Conservation (phyloP, 129 eudicot genomes). For the Heracleum sosnowskyi region DNA sequence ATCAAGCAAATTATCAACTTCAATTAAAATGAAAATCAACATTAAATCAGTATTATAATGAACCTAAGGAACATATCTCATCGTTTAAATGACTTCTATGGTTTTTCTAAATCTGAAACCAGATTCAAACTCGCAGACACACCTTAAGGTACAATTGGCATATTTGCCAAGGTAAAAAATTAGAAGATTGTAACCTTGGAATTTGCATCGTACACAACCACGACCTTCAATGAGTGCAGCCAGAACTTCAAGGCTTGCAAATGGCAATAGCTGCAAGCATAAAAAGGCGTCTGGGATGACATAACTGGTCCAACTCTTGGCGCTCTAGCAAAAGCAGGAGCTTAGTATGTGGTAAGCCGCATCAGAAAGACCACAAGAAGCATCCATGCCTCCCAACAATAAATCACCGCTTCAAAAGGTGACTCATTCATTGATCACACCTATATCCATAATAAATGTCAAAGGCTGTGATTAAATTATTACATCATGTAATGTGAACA, state of each 20-base stretch:
- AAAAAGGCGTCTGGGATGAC: not conserved
- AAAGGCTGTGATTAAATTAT: not conserved
- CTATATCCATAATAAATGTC: not conserved
- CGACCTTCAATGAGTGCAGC: not conserved
- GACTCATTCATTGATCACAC: not conserved
- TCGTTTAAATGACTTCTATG: not conserved
- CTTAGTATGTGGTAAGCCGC: not conserved
- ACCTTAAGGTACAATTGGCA: no score
- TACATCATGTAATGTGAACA: not conserved
- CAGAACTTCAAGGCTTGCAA: not conserved
- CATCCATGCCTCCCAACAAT: not conserved
- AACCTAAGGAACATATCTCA: not conserved
- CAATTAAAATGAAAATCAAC: not conserved
- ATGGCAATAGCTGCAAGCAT: not conserved
- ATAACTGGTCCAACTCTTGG: not conserved
- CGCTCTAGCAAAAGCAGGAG: not conserved
- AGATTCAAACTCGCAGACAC: not conserved
- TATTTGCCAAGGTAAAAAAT: not conserved
- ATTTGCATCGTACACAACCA: not conserved
- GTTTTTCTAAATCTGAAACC: not conserved
- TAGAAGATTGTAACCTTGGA: not conserved
- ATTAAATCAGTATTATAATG: not conserved
- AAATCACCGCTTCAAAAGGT: not conserved
- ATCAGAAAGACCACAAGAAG: not conserved
- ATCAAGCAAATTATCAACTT: not conserved